These are phyloP conservation scores for Naumovozyma castellii DNA, from an alignment of 805 yeast genomes.

Conservation along the genomic window DNA sequence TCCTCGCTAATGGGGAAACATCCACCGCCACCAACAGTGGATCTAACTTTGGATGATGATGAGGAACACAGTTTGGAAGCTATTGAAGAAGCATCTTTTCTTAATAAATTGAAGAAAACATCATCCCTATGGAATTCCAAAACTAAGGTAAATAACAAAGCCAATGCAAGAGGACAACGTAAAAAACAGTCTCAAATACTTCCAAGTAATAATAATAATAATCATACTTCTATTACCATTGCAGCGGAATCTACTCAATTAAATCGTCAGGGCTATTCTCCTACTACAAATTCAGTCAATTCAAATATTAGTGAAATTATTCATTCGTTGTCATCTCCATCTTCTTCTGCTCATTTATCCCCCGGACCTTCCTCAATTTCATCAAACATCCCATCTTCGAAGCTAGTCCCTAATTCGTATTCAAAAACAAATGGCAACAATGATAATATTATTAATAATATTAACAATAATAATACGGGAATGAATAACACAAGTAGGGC, in stretches of 20 bases:
- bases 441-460: not conserved
- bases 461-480: constrained; percentile 4
- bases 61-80: constrained; percentile 1
- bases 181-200: no score
- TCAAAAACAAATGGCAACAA: not conserved
- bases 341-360: not conserved
- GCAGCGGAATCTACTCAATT: constrained; percentile 14
- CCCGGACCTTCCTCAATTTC: not conserved
- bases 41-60: constrained; percentile 18
- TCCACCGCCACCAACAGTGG: constrained; percentile 20
- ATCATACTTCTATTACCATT: constrained; percentile 3
- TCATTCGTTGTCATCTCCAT: constrained; percentile 2
- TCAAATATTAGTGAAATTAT: not conserved
- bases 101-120: constrained; percentile 15
- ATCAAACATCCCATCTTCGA: not conserved
- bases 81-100: constrained; percentile 10
- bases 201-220: constrained; percentile 1
- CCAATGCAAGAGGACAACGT: not conserved
- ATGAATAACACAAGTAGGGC: constrained; percentile 7
- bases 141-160: not conserved
- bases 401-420: not conserved
- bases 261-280: constrained; percentile 3
- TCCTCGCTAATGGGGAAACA: not conserved
- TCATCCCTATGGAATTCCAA: constrained; percentile 3
- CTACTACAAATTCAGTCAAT: constrained; percentile 1